phyloP scores from a whole-genome alignment of 2,329 filamentous ascomycete genomes.

The Colletotrichum lupini region DNA sequence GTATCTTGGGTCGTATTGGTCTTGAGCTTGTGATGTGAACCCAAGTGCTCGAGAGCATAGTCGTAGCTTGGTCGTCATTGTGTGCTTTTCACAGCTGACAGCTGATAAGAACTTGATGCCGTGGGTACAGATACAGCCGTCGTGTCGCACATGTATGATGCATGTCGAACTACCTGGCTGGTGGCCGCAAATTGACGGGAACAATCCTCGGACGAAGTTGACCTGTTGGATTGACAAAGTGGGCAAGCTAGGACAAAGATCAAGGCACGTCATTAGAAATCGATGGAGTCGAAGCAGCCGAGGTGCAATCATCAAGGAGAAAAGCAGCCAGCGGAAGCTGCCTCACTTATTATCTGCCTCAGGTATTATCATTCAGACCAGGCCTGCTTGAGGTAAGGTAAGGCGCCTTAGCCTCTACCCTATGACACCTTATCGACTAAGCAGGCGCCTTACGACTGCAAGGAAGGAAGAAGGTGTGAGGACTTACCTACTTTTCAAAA shows the following conservation, averaged over 20 bases:
- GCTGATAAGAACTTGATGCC: not conserved
- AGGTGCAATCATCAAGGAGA: not conserved
- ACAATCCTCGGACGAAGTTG: not conserved
- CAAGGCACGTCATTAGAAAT: not conserved
- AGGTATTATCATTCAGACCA: not conserved
- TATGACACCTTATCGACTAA: not conserved
- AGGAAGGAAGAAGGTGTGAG: not conserved
- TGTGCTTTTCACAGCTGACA: not conserved
- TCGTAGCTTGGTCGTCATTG: not conserved
- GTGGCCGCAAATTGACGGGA: not conserved
- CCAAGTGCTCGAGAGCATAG: not conserved
- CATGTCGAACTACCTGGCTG: slow-evolving; percentile 1
- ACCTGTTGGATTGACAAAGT: not conserved
- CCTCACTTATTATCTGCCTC: not conserved
- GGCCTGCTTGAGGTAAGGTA: too few relatives aligned
- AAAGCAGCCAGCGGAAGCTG: not conserved
- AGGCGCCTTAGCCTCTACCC: too few relatives aligned
- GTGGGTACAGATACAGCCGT: slow-evolving; percentile 12
- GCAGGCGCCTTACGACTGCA: not conserved
- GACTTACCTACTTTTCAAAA: not conserved
- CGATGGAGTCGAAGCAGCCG: not conserved
- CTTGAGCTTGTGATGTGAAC: not conserved
- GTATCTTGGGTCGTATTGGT: not conserved
- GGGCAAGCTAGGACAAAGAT: not conserved
- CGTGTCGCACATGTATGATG: not conserved